Evolutionary conservation across 208 protist genomes (phyloP).

Genomic region (Trypanosoma caninum): DNA sequence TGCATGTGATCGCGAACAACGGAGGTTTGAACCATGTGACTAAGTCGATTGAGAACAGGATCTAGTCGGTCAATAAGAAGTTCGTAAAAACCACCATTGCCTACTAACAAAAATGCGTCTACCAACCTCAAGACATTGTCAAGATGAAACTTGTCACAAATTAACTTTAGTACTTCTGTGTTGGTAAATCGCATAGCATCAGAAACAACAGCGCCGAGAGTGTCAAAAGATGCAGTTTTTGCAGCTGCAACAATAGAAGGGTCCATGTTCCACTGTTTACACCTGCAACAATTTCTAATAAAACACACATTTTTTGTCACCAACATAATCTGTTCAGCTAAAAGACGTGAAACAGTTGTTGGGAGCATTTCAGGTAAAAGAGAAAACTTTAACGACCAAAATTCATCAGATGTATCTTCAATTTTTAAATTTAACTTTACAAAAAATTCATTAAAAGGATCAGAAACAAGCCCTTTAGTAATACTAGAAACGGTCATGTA

Average conservation of each 20-base stretch:
- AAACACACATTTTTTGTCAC: slow-evolving; percentile 63
- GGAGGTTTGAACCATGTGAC: slow-evolving; percentile 44
- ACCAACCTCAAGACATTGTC: slow-evolving; percentile 51
- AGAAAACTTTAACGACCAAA: slow-evolving; percentile 47
- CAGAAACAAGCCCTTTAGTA: slow-evolving; percentile 50
- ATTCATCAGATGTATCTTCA: slow-evolving; percentile 46
- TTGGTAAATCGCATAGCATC: slow-evolving; percentile 44
- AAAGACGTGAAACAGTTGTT: slow-evolving; percentile 31
- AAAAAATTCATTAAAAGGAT: slow-evolving; percentile 66
- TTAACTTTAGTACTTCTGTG: slow-evolving; percentile 46
- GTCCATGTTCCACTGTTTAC: slow-evolving; percentile 63
- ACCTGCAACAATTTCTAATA: slow-evolving; percentile 55
- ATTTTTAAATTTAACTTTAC: slow-evolving; percentile 34
- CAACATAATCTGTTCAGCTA: slow-evolving; percentile 52
- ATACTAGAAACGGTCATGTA: slow-evolving; percentile 51
- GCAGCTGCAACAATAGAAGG: slow-evolving; percentile 37
- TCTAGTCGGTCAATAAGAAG: slow-evolving; percentile 50
- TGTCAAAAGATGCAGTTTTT: slow-evolving; percentile 40
- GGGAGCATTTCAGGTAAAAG: slow-evolving; percentile 58
- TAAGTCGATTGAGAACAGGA: slow-evolving; percentile 48
- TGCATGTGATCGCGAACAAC: slow-evolving; percentile 53
- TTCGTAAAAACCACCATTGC: slow-evolving; percentile 68
- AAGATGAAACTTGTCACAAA: slow-evolving; percentile 53
- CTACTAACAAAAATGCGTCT: slow-evolving; percentile 62
- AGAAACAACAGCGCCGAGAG: slow-evolving; percentile 35